Evolutionary conservation across 176 grass and related monocot species (phyloP), one percentile per base, ranked within the genome.

Genomic region (Urochloa ruziziensis): DNA sequence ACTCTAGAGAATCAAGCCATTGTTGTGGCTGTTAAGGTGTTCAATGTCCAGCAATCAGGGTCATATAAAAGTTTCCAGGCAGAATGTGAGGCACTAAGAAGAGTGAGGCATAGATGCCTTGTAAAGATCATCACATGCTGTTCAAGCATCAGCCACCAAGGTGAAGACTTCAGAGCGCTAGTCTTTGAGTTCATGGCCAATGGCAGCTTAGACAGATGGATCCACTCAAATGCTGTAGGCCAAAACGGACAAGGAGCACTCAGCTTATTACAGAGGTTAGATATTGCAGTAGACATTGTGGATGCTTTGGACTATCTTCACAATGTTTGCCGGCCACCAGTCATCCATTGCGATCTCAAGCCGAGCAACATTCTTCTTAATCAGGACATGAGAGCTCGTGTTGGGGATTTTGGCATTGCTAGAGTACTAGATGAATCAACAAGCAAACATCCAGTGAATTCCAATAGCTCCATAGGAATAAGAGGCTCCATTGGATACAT

Each of bases 311-410:
- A n/a, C n/a, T n/a, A n/a, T n/a, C n/a, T n/a, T n/a, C n/a, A 84
- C 16, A 75, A 84, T 7, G 60, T 33, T 24, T 56, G 87, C 51
- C 23, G 32, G 23, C 74, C 83, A 60, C 51, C 75, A 5, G 46
- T 93, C 1, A 59, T 90, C 6, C 91, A 93, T 69, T 93, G 91
- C 30, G 84, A 93, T 67, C 80, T 92, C 33, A 92, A 92, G 40
- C 91, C 80, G 24, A 89, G 91, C 32, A 93, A 90, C 3, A 79
- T 93, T 83, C 84, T 93, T 77, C 91, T 93, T 11, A 73, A 75
- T n/a, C 53, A 84, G 34, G 74, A 83, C n/a, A 84, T 87, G 83
- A 81, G 51, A 23, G 84, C 87, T 72, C 57, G 79, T 35, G 52
- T 93, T 19, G 83, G 69, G 0, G 91, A 93, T 77, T 93, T 90